These are phyloP conservation scores for Eutrema yunnanense DNA, from an alignment of 345 rosid genomes.

Conservation along the genomic window DNA sequence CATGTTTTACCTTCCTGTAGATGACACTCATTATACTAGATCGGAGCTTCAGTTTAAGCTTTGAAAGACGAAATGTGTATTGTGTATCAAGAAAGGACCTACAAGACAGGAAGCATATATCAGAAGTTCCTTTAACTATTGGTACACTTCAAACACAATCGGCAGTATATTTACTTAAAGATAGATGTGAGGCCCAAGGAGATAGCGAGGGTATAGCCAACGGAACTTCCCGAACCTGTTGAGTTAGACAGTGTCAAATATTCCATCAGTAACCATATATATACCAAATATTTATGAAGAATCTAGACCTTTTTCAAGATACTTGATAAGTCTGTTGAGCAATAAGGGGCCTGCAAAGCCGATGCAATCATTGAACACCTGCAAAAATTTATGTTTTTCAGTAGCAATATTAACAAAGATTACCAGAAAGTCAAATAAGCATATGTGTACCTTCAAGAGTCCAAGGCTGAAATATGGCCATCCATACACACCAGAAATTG, in stretches of 20 bases:
- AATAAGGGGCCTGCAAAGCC: slow-evolving; percentile 84
- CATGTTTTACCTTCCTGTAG: slow-evolving; percentile 57
- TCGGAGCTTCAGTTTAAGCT: slow-evolving; percentile 75
- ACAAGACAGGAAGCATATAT: slow-evolving; percentile 28
- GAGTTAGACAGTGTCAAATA: background rate
- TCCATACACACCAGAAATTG: slow-evolving; percentile 76
- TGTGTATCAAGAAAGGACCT: slow-evolving; percentile 92
- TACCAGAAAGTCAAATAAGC: background rate
- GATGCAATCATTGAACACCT: slow-evolving; percentile 77
- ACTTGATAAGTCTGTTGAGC: slow-evolving; percentile 72
- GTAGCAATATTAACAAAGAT: background rate
- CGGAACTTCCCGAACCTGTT: slow-evolving; percentile 55
- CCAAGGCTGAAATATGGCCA: slow-evolving; percentile 78
- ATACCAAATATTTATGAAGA: background rate
- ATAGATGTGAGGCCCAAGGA: slow-evolving; percentile 65
- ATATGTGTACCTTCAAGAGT: slow-evolving; percentile 60
- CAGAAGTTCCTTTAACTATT: background rate
- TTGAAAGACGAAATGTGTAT: slow-evolving; percentile 61
- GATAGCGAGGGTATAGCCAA: slow-evolving; percentile 66
- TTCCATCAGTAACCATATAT: background rate
- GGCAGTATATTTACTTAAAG: slow-evolving; percentile 47
- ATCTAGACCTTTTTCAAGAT: slow-evolving; percentile 68
- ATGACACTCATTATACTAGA: slow-evolving; percentile 82
- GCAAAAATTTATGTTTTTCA: slow-evolving; percentile 6
- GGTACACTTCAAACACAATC: background rate